A percentile compares a stretch with the other conserved stretches of the same genome.
Evolutionary conservation across 164 flowering plant genomes (phyloP).

Genomic region (Berberis vulgaris): DNA sequence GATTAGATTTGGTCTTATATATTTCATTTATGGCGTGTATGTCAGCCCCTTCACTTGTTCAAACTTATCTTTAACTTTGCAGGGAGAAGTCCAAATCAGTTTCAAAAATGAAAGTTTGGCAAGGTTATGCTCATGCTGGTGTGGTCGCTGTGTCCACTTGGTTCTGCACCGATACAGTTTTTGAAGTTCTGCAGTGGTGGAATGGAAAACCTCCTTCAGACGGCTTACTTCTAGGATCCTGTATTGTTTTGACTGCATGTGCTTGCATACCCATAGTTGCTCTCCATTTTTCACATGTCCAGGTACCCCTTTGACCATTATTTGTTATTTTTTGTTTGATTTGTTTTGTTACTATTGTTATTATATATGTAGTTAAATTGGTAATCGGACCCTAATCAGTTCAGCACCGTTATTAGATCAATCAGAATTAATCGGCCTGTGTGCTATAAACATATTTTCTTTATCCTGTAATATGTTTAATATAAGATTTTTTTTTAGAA

Average conservation of each 20-base stretch:
- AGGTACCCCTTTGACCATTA: constrained; percentile 39
- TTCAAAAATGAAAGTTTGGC: constrained; percentile 89
- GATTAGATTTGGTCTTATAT: constrained; percentile 3
- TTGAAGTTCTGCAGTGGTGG: constrained; percentile 99
- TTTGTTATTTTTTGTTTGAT: not conserved
- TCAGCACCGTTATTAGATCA: no score
- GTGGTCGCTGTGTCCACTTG: constrained; percentile 82
- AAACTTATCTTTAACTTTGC: constrained; percentile 11
- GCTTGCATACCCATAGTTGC: constrained; percentile 90
- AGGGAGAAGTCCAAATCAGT: constrained; percentile 73
- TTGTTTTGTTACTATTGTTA: not conserved
- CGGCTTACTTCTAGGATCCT: constrained; percentile 79
- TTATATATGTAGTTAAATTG: no score
- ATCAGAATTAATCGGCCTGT: no score
- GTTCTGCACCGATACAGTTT: constrained; percentile 89
- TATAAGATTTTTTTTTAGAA: no score
- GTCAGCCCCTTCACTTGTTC: not conserved
- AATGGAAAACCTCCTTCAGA: constrained; percentile 90
- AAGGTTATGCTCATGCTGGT: constrained; percentile 80
- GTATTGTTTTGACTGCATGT: constrained; percentile 64
- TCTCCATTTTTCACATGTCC: constrained; percentile 84
- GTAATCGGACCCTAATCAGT: no score
- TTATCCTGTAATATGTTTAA: no score
- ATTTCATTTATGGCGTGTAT: not conserved
- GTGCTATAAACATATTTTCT: no score